phyloP scores from a whole-genome alignment of 106 monocot genomes.

The Dioscorea alata region DNA sequence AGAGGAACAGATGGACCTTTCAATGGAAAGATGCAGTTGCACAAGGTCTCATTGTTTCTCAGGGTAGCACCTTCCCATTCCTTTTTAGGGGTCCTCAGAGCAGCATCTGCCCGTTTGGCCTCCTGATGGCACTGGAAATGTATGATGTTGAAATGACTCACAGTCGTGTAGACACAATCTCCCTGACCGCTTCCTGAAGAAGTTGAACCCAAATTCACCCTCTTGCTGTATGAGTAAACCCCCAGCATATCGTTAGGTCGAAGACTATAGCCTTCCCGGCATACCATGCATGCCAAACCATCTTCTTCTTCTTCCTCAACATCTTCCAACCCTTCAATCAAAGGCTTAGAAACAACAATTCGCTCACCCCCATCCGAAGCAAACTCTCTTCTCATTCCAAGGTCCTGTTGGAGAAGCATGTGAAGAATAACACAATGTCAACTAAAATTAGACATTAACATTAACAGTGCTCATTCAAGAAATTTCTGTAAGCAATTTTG shows the following conservation, averaged over 20 bases:
- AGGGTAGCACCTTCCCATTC: slow-evolving; percentile 99
- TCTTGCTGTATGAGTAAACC: slow-evolving; percentile 90
- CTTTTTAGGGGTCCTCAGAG: slow-evolving; percentile 87
- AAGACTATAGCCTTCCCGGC: slow-evolving; percentile 87
- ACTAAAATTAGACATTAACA: too few species aligned
- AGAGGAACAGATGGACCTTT: slow-evolving; percentile 76
- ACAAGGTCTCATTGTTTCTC: slow-evolving; percentile 92
- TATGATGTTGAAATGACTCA: slow-evolving; percentile 96
- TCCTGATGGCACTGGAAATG: slow-evolving; percentile 99
- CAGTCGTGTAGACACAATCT: slow-evolving; percentile 93
- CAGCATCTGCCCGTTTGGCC: slow-evolving; percentile 90
- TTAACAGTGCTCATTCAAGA: too few species aligned
- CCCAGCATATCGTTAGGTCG: slow-evolving; percentile 89
- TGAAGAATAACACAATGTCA: too few species aligned
- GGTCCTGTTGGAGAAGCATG: slow-evolving; percentile 34
- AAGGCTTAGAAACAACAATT: slow-evolving; percentile 70
- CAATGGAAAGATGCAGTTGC: slow-evolving; percentile 90
- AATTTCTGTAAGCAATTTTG: too few species aligned
- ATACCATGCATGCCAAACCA: slow-evolving; percentile 98
- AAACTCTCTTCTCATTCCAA: slow-evolving; percentile 89
- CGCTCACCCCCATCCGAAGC: slow-evolving; percentile 87
- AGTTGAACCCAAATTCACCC: slow-evolving; percentile 67
- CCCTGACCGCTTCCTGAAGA: slow-evolving; percentile 48
- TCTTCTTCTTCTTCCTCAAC: slow-evolving; percentile 85
- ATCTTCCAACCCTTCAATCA: slow-evolving; percentile 88